These are phyloP conservation scores for Colletotrichum tamarilloi DNA, from an alignment of 2,329 filamentous ascomycete genomes.

Conservation along the genomic window DNA sequence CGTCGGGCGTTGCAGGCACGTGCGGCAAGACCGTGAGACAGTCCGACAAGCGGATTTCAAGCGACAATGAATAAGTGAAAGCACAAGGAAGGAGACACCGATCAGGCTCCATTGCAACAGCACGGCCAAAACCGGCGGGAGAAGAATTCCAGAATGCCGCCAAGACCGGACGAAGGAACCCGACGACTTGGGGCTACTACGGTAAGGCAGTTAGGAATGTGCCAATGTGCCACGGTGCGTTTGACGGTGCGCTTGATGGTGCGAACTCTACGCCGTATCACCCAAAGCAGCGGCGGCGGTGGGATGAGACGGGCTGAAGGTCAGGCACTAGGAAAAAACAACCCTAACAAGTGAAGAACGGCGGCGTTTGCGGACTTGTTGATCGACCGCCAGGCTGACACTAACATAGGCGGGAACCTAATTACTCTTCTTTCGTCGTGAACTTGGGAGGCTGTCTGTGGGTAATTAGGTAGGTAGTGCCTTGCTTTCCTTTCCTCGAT, in stretches of 20 bases:
- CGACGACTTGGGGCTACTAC: not conserved
- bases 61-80: not conserved
- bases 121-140: slow-evolving; percentile 8
- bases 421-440: not conserved
- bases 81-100: not conserved
- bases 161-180: not conserved
- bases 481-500: not conserved
- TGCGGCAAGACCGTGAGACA: not conserved
- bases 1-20: not conserved
- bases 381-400: slow-evolving; percentile 11
- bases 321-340: not conserved
- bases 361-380: slow-evolving; percentile 28
- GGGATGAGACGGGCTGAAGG: slow-evolving; percentile 6
- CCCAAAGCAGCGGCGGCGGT: not conserved
- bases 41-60: not conserved
- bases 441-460: not conserved
- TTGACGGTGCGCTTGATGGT: not conserved
- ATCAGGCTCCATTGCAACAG: not conserved
- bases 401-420: not conserved
- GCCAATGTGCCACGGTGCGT: not conserved
- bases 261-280: not conserved
- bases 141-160: slow-evolving; percentile 26
- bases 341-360: not conserved
- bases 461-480: too few species aligned
- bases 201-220: not conserved